Conservation (phyloP, 1,284 basidiomycete species). For the Mycena citricolor region DNA sequence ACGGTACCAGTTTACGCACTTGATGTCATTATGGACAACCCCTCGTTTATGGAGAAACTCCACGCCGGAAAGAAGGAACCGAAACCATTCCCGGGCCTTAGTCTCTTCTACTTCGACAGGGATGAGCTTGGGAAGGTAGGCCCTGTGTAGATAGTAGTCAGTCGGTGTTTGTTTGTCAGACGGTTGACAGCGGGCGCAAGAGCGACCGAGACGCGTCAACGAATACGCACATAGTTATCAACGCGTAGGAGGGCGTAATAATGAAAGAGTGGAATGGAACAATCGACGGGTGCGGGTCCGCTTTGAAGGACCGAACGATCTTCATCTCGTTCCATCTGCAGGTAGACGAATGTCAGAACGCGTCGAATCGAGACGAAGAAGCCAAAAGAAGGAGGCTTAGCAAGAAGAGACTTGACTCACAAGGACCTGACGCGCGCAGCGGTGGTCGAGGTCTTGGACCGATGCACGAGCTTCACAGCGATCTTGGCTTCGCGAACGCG, state of each 20-base stretch:
- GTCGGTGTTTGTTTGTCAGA: slow-evolving; percentile 14
- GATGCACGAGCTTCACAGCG: slow-evolving; percentile 88
- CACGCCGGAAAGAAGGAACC: slow-evolving; percentile 82
- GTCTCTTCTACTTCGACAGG: slow-evolving; percentile 81
- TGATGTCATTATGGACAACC: slow-evolving; percentile 94
- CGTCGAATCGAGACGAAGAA: slow-evolving; percentile 16
- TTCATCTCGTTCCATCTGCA: slow-evolving; percentile 93
- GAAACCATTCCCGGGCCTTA: slow-evolving; percentile 82
- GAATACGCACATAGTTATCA: slow-evolving; percentile 77
- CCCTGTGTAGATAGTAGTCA: slow-evolving; percentile 44
- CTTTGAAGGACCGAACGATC: slow-evolving; percentile 78
- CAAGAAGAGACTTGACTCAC: too few relatives aligned
- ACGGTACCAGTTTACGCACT: slow-evolving; percentile 47
- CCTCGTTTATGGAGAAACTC: slow-evolving; percentile 84
- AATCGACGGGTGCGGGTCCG: slow-evolving; percentile 85
- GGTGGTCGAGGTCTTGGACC: slow-evolving; percentile 69
- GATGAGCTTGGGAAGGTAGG: slow-evolving; percentile 73
- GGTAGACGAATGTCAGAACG: slow-evolving; percentile 2
- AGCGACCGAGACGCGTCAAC: slow-evolving; percentile 11
- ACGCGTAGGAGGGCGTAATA: slow-evolving; percentile 85
- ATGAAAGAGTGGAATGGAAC: slow-evolving; percentile 91
- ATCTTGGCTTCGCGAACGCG: slow-evolving; percentile 53
- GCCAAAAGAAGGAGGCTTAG: slow-evolving; percentile 13
- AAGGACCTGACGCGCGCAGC: slow-evolving; percentile 84
- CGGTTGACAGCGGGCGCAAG: not conserved